Base-by-base conservation (phyloP, 2,329 filamentous ascomycete species). In the Meredithiella fracta region DNA sequence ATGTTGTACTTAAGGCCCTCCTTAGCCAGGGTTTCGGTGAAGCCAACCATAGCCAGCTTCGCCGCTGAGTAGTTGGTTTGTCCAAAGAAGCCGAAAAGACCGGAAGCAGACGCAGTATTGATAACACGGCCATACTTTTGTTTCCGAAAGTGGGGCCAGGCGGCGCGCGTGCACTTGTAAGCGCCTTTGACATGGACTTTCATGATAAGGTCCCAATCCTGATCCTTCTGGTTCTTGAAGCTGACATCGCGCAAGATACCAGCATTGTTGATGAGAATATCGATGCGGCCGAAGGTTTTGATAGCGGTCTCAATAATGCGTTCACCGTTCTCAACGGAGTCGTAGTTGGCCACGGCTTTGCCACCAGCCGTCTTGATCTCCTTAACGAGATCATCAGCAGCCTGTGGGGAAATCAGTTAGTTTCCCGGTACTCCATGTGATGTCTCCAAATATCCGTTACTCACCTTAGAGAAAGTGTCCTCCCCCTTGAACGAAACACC, bases 1-100 rank as follows among this genome's bases (percentile, higher is more conserved):
- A 98, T 97, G 77, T 97, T 97, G 75, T 98, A 98, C 73, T 97
- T 97, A 67, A 80, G 75, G 62, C 92, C 92, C 74, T 98, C 92
- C 77, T 97, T 97, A 59, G 92, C 92, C 60, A 98, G 78, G 3
- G 92, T 96, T 77, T 98, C 91, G 40, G 90, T 96, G 74, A 97
- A 97, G 62, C 91, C 92, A 60, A 98, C 89, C 73, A 94, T 82
- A 61, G 86, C 86, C 61, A 97, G 78, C 76, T 97, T 98, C 66
- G 92, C 92, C 59, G 92, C 90, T 55, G 91, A 94, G 73, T 98
- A 98, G 73, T 96, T 97, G 68, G 83, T 80, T 74, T 97, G 91
- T 62, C 91, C 92, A 66, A 96, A 97, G 72, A 81, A 92, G 65
- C 92, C 92, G 68, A 94, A 97, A 55, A 98, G 77, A 64, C 92